These are phyloP conservation scores for Xylariaceae sp. DNA, from an alignment of 2,329 filamentous ascomycete genomes.

Conservation along the genomic window DNA sequence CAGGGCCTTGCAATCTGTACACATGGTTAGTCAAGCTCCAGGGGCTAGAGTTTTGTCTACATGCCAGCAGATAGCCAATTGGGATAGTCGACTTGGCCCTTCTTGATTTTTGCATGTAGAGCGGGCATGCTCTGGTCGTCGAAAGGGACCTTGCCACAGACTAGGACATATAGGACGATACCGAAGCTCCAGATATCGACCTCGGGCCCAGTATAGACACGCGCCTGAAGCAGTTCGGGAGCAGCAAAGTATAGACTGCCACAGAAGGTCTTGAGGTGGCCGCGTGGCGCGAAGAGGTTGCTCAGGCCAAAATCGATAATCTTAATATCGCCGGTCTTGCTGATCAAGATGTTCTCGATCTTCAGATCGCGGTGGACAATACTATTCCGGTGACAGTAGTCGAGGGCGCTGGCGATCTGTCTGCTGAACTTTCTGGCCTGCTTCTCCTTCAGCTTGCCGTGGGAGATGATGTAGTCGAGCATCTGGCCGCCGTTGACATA, in stretches of 20 bases:
- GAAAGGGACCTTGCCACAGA: conserved; percentile 96
- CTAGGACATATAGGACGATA: conserved; percentile 92
- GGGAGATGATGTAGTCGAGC: conserved; percentile 99
- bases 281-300: conserved; percentile 83
- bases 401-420: conserved; percentile 91
- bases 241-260: conserved; percentile 97
- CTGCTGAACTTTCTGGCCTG: conserved; percentile 95
- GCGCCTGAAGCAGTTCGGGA: conserved; percentile 86
- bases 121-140: conserved; percentile 99
- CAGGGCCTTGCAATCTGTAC: conserved; percentile 80
- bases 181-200: conserved; percentile 99
- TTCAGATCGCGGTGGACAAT: conserved; percentile 97
- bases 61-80: conserved; percentile 83
- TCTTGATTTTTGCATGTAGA: conserved; percentile 97
- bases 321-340: conserved; percentile 97
- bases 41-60: conserved; percentile 22
- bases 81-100: conserved; percentile 90
- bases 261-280: conserved; percentile 90
- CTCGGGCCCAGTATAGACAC: conserved; percentile 90
- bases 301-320: conserved; percentile 98
- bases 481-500: conserved; percentile 98
- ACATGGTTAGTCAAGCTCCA: conserved; percentile 26
- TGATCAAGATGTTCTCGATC: conserved; percentile 98
- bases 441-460: conserved; percentile 95
- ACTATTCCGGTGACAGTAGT: conserved; percentile 97